Evolutionary conservation across 495 filamentous ascomycete genomes (phyloP).

Genomic region (Lichenothelia convexa): DNA sequence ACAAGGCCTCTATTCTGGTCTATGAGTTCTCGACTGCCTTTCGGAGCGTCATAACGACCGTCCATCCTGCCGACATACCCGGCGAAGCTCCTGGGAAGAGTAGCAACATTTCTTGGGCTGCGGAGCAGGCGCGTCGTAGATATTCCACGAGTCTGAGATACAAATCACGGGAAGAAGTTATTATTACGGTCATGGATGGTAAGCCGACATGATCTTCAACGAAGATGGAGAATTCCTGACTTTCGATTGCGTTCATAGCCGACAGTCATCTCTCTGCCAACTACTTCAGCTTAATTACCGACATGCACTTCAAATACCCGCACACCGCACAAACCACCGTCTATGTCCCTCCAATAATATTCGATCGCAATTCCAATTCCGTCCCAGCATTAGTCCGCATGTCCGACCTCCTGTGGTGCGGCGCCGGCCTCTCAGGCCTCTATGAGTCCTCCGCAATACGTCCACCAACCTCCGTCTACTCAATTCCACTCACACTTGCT

Average conservation of each 20-base stretch:
- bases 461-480: constrained; percentile 54
- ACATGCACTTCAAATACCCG: constrained; percentile 34
- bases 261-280: constrained; percentile 48
- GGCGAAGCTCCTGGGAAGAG: constrained; percentile 49
- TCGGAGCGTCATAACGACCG: constrained; percentile 37
- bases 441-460: constrained; percentile 38
- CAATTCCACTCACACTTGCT: constrained; percentile 40
- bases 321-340: constrained; percentile 38
- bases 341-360: constrained; percentile 52
- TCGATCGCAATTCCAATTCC: constrained; percentile 49
- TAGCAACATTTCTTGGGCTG: constrained; percentile 50
- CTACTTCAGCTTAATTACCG: constrained; percentile 43
- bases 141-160: constrained; percentile 26
- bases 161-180: constrained; percentile 31
- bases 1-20: constrained; percentile 35
- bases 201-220: constrained; percentile 12
- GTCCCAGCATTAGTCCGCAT: constrained; percentile 48
- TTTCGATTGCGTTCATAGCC: constrained; percentile 31
- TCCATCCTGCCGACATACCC: constrained; percentile 41
- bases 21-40: constrained; percentile 39
- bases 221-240: constrained; percentile 1
- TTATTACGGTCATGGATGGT: constrained; percentile 56
- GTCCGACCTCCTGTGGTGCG: constrained; percentile 48
- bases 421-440: constrained; percentile 45
- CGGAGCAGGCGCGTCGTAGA: constrained; percentile 36